Evolutionary conservation across 1,284 basidiomycete genomes (phyloP).

Genomic region (Leccinum variabile): DNA sequence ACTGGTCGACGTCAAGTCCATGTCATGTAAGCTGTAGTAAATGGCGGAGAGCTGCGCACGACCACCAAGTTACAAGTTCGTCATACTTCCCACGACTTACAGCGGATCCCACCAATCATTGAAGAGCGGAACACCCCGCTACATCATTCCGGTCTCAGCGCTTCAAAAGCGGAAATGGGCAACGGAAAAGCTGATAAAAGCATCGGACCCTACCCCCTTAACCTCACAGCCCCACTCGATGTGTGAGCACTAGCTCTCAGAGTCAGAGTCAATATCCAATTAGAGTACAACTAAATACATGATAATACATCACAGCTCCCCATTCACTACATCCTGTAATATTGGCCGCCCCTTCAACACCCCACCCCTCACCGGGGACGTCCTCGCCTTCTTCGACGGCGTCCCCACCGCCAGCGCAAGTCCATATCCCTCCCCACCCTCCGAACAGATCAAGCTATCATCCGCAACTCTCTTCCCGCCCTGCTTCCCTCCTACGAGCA

Average conservation of each 20-base stretch:
- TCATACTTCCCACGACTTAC: not conserved
- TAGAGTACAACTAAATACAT: not conserved
- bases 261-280: not conserved
- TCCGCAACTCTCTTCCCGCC: conserved; percentile 22
- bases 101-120: not conserved
- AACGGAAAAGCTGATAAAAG: not conserved
- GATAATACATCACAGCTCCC: conserved; percentile 20
- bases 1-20: conserved; percentile 21
- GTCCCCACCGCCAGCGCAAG: conserved; percentile 1
- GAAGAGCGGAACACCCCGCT: not conserved
- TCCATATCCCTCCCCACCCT: conserved; percentile 1
- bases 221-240: not conserved
- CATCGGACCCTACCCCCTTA: not conserved
- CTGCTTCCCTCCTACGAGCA: conserved; percentile 8
- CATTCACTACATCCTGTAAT: conserved; percentile 57
- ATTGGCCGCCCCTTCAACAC: conserved; percentile 55
- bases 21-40: not conserved
- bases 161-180: too few relatives aligned
- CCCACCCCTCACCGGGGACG: conserved; percentile 38
- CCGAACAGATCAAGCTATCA: not conserved
- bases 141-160: too few relatives aligned
- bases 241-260: not conserved
- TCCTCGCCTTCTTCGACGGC: conserved; percentile 39
- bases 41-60: not conserved
- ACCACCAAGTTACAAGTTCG: not conserved